These are phyloP conservation scores for Mycosphaerella sp. DNA, from an alignment of 2,329 filamentous ascomycete species.

Conservation along the genomic window DNA sequence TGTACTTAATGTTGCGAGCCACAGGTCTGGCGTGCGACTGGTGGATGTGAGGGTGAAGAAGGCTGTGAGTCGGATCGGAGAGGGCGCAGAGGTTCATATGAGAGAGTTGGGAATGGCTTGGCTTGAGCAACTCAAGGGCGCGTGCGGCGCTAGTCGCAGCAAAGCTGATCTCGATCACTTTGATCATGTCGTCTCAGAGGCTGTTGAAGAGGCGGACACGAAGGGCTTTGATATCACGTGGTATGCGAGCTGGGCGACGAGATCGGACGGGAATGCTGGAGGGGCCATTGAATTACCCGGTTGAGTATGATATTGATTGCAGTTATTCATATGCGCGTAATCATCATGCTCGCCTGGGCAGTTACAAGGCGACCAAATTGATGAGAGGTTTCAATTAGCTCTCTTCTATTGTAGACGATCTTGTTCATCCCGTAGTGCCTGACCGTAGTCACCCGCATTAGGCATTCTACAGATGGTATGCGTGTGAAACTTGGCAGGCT, in stretches of 20 bases:
- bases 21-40: conserved; percentile 4
- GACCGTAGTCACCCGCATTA: conserved; percentile 71
- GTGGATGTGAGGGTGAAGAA: conserved; percentile 5
- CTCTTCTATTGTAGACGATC: conserved; percentile 11
- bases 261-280: conserved; percentile 3
- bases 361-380: too few relatives aligned
- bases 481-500: conserved; percentile 72
- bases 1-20: conserved; percentile 9
- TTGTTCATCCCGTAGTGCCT: conserved; percentile 33
- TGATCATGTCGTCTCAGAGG: conserved; percentile 6
- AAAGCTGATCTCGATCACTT: conserved; percentile 4
- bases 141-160: neutral
- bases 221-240: conserved; percentile 9
- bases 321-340: neutral
- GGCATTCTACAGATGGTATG: conserved; percentile 67
- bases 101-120: conserved; percentile 9
- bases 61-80: conserved; percentile 5
- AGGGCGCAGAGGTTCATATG: conserved; percentile 1
- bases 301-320: neutral
- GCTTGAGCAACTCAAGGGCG: conserved; percentile 9
- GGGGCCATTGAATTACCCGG: conserved; percentile 4
- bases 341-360: too few relatives aligned
- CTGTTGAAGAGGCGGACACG: conserved; percentile 6
- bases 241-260: conserved; percentile 11
- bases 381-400: too few relatives aligned